These are phyloP conservation scores for Pythium insidiosum DNA, from an alignment of 352 stramenopile species.

Conservation along the genomic window DNA sequence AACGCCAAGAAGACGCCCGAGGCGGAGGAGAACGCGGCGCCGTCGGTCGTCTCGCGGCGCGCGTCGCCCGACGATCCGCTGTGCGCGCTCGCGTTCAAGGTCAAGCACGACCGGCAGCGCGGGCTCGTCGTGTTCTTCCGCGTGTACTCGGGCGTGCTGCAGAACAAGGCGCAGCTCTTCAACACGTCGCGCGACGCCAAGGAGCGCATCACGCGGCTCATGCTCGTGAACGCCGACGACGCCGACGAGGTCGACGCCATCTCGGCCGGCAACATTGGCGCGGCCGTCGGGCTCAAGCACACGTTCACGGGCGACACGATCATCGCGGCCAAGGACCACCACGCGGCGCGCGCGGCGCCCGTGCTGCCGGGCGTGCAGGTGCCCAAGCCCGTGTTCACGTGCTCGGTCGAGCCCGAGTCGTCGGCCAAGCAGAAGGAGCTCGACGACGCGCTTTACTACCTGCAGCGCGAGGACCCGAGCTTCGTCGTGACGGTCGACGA, in stretches of 20 bases:
- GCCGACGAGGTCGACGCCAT: conserved; percentile 82
- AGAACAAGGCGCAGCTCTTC: conserved; percentile 68
- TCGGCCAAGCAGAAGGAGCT: conserved; percentile 83
- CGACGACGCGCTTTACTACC: conserved; percentile 63
- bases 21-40: conserved; percentile 8
- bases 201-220: conserved; percentile 61
- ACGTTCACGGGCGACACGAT: conserved; percentile 93
- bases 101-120: conserved; percentile 70
- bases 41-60: conserved; percentile 16
- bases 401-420: conserved; percentile 86
- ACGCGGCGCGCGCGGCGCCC: conserved; percentile 18
- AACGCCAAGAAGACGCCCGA: conserved; percentile 25
- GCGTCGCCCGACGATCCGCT: conserved; percentile 40
- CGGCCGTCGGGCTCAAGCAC: conserved; percentile 88
- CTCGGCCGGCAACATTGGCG: conserved; percentile 87
- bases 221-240: conserved; percentile 88
- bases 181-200: conserved; percentile 63
- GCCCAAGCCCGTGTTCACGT: conserved; percentile 85
- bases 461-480: conserved; percentile 94
- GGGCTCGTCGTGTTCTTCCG: conserved; percentile 89
- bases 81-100: conserved; percentile 59
- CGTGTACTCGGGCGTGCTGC: conserved; percentile 89
- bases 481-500: conserved; percentile 93
- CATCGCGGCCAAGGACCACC: conserved; percentile 57
- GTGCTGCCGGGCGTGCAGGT: conserved; percentile 60